Evolutionary conservation across 2,329 filamentous ascomycete species (phyloP), one percentile per base, ranked within the genome.

Genomic region (Furcasterigmium furcatum): DNA sequence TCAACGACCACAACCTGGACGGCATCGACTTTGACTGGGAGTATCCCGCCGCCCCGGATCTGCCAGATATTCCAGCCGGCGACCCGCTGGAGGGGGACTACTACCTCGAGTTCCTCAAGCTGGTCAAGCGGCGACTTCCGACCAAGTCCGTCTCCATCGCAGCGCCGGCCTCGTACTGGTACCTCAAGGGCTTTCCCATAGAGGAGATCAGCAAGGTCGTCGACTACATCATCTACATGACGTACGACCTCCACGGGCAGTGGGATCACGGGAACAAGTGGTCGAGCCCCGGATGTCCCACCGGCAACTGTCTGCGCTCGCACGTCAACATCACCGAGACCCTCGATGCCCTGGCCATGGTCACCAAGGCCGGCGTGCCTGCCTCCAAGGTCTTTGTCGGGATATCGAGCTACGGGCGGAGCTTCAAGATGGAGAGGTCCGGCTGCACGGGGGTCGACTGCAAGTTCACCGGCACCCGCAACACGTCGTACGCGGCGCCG

Each of bases 21-120:
- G 72, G 72, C 1, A 56, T 67, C 7, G 72, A 77, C 45, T 46
- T 76, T 0, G 70, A 75, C 46, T 75, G 72, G 72, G 70, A 76
- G 42, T 74, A 68, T 45, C 72, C 71, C 0, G 65, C 39, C 0
- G 54, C 52, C 3, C 32, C 50, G 8, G 59, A 63, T 46, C 60
- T 69, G 30, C 59, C 60, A 4, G 60, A 47, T 2, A 62, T 66
- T 14, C 64, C 64, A 0, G 9, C 55, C 2, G 65, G 56, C 5
- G 35, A 48, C 3, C 24, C 32, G 0, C 44, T 46, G 1, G 60
- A 67, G 7, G 64, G 60, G 3, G 7, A 22, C 2, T 59, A 65
- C 27, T 70, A 70, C 44, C 52, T 63, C 2, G 41, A 40, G 1
- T 61, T 66, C 43, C 46, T 71, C 0, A 50, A 44, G 7, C 25